phyloP scores from a whole-genome alignment of 2,329 filamentous ascomycete genomes.

The Colletotrichum sp. region DNA sequence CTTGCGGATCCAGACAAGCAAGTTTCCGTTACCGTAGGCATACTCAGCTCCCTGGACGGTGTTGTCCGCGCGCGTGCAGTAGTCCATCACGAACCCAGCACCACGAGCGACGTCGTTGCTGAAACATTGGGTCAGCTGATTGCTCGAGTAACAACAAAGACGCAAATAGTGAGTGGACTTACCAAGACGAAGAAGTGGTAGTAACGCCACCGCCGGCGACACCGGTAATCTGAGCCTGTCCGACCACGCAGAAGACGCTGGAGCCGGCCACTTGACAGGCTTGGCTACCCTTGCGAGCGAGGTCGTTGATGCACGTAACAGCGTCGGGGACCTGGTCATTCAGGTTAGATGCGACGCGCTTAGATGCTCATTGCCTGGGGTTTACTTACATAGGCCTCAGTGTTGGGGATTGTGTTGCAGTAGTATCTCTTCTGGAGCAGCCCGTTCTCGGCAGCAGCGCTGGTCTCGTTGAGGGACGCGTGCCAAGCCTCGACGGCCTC shows the following conservation, averaged over 20 bases:
- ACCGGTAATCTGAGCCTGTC: background rate
- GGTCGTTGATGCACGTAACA: conserved; percentile 9
- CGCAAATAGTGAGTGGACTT: background rate
- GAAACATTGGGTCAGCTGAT: background rate
- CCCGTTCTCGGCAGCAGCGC: background rate
- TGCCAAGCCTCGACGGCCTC: conserved; percentile 6
- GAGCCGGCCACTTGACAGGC: background rate
- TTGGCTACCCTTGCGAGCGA: background rate
- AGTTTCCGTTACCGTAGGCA: background rate
- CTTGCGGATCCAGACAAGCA: background rate
- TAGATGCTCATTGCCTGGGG: background rate
- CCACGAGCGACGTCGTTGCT: conserved; percentile 19
- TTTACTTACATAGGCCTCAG: background rate
- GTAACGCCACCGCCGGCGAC: background rate
- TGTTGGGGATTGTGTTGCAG: background rate
- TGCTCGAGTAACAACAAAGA: background rate
- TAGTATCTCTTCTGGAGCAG: background rate
- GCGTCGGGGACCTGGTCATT: conserved; percentile 6
- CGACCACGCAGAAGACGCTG: background rate
- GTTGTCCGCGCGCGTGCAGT: conserved; percentile 16
- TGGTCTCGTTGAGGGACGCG: background rate
- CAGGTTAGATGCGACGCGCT: background rate
- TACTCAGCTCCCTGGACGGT: conserved; percentile 4
- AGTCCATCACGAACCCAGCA: conserved; percentile 13
- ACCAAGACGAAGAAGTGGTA: conserved; percentile 4